Conservation (phyloP, 192 early-diverging fungal genomes). For the Backusella morwellensis region DNA sequence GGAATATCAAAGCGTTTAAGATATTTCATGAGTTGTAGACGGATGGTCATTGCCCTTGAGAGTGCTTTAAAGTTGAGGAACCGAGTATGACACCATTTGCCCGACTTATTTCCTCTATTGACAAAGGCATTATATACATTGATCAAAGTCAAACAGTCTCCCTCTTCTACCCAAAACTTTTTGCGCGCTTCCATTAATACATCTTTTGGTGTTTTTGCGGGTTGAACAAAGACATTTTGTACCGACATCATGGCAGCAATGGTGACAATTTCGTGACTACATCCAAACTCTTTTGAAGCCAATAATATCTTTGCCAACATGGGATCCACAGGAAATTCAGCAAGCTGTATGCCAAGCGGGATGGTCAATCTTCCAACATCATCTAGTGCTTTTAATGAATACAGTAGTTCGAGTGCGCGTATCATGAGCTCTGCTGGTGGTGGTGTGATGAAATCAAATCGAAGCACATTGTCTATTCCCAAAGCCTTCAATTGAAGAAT, state of each 20-base stretch:
- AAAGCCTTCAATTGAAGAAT: slow-evolving; percentile 77
- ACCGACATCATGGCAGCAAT: slow-evolving; percentile 82
- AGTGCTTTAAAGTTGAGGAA: slow-evolving; percentile 73
- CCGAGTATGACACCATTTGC: slow-evolving; percentile 86
- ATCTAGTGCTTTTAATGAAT: slow-evolving; percentile 72
- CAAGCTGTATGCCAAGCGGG: slow-evolving; percentile 65
- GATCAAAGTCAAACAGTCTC: slow-evolving; percentile 63
- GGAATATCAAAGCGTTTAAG: slow-evolving; percentile 37
- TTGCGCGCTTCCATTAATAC: slow-evolving; percentile 56
- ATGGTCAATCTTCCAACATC: slow-evolving; percentile 67
- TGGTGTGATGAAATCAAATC: slow-evolving; percentile 77
- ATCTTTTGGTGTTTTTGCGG: slow-evolving; percentile 31
- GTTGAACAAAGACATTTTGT: slow-evolving; percentile 54
- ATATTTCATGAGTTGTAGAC: slow-evolving; percentile 86
- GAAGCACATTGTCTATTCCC: slow-evolving; percentile 77
- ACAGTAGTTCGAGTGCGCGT: slow-evolving; percentile 69
- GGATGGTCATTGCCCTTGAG: slow-evolving; percentile 80
- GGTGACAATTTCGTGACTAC: slow-evolving; percentile 71
- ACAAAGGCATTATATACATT: slow-evolving; percentile 81
- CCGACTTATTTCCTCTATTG: slow-evolving; percentile 44
- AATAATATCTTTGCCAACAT: slow-evolving; percentile 65
- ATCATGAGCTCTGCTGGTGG: slow-evolving; percentile 72
- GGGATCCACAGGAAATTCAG: slow-evolving; percentile 78
- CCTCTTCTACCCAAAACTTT: slow-evolving; percentile 77
- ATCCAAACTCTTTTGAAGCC: slow-evolving; percentile 59